A percentile compares a stretch with the other conserved stretches of the same genome.
These are phyloP conservation scores for Endocladia muricata DNA, from an alignment of 31 red algal genomes.

Conservation along the genomic window DNA sequence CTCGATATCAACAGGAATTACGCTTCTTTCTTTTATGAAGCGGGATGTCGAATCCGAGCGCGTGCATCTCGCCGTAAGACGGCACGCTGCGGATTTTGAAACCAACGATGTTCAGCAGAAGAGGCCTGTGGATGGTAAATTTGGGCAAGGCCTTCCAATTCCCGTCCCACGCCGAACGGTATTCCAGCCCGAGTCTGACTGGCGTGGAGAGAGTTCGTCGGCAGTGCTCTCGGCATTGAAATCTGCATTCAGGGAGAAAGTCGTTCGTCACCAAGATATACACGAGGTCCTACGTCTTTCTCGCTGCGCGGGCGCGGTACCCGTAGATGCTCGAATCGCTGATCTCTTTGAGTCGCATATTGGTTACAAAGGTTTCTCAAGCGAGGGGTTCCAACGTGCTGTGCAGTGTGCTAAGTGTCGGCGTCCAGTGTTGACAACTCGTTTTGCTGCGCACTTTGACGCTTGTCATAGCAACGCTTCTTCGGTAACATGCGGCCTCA, in stretches of 20 bases:
- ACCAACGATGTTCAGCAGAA: too few species aligned
- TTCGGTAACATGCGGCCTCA: background rate
- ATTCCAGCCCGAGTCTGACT: background rate
- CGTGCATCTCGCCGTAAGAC: too few species aligned
- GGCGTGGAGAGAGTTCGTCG: background rate
- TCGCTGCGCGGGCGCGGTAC: background rate
- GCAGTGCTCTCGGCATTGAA: slow-evolving; percentile 4
- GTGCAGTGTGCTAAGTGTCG: background rate
- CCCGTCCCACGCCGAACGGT: background rate
- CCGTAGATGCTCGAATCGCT: background rate
- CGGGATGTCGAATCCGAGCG: too few species aligned
- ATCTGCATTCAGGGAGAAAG: background rate
- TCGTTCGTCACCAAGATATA: background rate
- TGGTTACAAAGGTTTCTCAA: too few species aligned
- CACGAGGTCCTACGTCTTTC: slow-evolving; percentile 1
- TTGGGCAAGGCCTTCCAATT: background rate
- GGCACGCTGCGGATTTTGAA: too few species aligned
- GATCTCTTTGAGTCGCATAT: slow-evolving; percentile 4
- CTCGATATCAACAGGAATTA: too few species aligned
- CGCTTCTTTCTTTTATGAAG: too few species aligned
- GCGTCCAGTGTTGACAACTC: slow-evolving; percentile 1
- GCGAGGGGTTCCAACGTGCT: too few species aligned
- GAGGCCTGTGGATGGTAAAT: too few species aligned
- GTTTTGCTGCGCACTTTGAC: background rate
- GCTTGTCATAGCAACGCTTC: background rate